Conservation (phyloP, 306 rosid genomes). For the Lathyrus sativus region DNA sequence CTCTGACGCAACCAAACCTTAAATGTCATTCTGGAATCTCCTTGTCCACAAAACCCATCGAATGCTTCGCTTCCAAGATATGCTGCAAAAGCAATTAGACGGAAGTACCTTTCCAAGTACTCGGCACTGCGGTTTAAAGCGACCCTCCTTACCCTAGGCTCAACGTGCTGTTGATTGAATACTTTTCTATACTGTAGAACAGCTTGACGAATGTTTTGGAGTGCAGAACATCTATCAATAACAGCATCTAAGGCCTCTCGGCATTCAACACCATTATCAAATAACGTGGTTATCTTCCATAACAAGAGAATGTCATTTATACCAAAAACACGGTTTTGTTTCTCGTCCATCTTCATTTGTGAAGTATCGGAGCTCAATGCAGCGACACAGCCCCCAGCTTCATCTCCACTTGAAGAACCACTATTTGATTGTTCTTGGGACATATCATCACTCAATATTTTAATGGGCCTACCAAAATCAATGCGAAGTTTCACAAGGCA, state of each 20-base stretch:
- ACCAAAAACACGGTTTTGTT: constrained; percentile 68
- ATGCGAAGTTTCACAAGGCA: constrained; percentile 86
- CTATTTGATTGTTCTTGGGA: constrained; percentile 57
- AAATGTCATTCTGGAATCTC: constrained; percentile 68
- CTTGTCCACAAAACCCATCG: constrained; percentile 82
- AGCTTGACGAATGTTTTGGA: constrained; percentile 91
- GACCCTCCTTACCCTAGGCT: constrained; percentile 86
- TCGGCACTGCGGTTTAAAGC: constrained; percentile 89
- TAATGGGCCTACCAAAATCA: constrained; percentile 81
- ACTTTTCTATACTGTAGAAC: constrained; percentile 75
- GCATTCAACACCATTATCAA: constrained; percentile 88
- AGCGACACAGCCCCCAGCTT: constrained; percentile 48
- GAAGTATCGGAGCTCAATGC: constrained; percentile 40
- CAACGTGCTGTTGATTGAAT: constrained; percentile 86
- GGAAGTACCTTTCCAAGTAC: constrained; percentile 89
- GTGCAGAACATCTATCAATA: constrained; percentile 89
- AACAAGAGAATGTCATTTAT: constrained; percentile 84
- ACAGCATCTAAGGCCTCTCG: constrained; percentile 89
- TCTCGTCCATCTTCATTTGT: constrained; percentile 49
- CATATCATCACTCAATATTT: constrained; percentile 59
- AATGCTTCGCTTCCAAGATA: constrained; percentile 93
- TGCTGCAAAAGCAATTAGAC: constrained; percentile 92
- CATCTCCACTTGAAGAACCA: constrained; percentile 74
- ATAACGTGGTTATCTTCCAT: constrained; percentile 86
- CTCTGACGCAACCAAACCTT: constrained; percentile 86